Evolutionary conservation across 306 rosid species (phyloP).

Genomic region (Quercus engelmannii): DNA sequence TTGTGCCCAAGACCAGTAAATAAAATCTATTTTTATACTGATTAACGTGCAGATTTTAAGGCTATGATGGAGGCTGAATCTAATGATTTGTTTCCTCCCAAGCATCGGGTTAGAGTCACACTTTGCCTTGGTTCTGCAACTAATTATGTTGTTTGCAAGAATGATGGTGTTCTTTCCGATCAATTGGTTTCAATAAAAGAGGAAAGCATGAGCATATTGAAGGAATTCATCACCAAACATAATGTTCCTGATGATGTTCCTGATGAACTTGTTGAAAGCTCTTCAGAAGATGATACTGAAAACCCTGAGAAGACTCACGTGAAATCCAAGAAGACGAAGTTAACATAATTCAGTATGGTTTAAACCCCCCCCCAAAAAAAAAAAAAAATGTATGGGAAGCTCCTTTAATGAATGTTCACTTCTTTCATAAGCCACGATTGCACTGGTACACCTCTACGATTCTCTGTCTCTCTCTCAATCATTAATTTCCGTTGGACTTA

Average conservation of each 20-base stretch:
- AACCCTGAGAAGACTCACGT: constrained; percentile 42
- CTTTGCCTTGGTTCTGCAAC: constrained; percentile 61
- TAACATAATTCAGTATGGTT: constrained; percentile 31
- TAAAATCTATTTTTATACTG: background rate
- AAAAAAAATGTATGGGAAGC: background rate
- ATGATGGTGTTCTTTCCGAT: constrained; percentile 53
- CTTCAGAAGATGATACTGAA: constrained; percentile 63
- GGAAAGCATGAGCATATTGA: constrained; percentile 66
- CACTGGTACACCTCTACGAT: too few species aligned
- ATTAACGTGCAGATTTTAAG: constrained; percentile 11
- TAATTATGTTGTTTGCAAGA: constrained; percentile 31
- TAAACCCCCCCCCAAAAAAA: background rate
- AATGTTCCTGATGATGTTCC: constrained; percentile 82
- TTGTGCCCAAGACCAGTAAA: background rate
- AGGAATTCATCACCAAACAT: constrained; percentile 81
- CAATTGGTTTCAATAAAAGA: constrained; percentile 69
- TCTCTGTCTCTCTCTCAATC: too few species aligned
- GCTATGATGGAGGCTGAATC: constrained; percentile 39
- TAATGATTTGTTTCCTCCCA: constrained; percentile 26
- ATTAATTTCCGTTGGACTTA: too few species aligned
- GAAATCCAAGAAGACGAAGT: constrained; percentile 69
- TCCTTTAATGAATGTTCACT: background rate
- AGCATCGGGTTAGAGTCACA: constrained; percentile 45
- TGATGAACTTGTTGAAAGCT: constrained; percentile 60
- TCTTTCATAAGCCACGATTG: too few species aligned